phyloP scores from a whole-genome alignment of 768 basidiomycete genomes.

The Udeniomyces megalosporus region DNA sequence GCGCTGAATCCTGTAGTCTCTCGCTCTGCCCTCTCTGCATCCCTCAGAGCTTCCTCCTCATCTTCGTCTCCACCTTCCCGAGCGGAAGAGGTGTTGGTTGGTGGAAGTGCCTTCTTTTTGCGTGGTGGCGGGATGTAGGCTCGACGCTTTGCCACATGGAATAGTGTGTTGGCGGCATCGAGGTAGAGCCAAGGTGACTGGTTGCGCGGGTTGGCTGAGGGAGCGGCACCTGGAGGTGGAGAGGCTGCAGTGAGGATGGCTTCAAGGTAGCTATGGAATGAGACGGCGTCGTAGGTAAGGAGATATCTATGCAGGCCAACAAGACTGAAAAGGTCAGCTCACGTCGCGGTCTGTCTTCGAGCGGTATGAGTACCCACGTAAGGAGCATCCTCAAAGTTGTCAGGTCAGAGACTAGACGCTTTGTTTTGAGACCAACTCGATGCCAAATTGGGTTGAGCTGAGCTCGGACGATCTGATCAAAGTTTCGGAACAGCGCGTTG shows the following conservation, averaged over 20 bases:
- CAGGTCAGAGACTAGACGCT: constrained; percentile 77
- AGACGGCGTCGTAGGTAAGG: constrained; percentile 73
- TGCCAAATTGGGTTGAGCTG: constrained; percentile 94
- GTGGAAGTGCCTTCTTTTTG: constrained; percentile 20
- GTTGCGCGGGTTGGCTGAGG: constrained; percentile 43
- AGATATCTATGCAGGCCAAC: constrained; percentile 44
- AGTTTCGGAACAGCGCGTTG: constrained; percentile 83
- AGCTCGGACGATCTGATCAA: constrained; percentile 69
- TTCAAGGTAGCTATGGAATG: constrained; percentile 82
- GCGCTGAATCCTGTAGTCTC: constrained; percentile 3
- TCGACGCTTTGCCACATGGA: constrained; percentile 60
- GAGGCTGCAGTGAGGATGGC: constrained; percentile 56
- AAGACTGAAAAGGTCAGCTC: constrained; percentile 3
- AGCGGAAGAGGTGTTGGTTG: constrained; percentile 23
- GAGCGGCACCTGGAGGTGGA: constrained; percentile 37
- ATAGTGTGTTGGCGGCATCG: constrained; percentile 75
- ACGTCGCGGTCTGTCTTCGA: neutral
- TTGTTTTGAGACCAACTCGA: constrained; percentile 81
- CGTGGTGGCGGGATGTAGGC: constrained; percentile 45
- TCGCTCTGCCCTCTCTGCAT: constrained; percentile 17
- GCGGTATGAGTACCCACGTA: constrained; percentile 36
- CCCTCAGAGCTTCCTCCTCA: constrained; percentile 37
- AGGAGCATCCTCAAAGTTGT: constrained; percentile 68
- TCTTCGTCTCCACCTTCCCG: constrained; percentile 34
- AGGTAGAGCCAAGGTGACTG: constrained; percentile 50